Conservation (phyloP, 1,139 yeast genomes). For the Lodderomyces margitis region DNA sequence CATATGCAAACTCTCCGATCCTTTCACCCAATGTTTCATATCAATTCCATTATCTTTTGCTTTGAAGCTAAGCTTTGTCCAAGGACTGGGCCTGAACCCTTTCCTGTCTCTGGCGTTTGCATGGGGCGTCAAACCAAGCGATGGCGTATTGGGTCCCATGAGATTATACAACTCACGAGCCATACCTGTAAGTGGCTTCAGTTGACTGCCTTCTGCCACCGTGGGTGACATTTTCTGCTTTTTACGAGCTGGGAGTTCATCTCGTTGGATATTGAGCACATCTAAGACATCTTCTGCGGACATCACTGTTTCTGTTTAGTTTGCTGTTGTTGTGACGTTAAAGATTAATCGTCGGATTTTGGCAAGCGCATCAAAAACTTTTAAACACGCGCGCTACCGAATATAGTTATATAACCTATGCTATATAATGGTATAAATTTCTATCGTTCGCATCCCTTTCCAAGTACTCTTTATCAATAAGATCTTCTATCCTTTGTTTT, state of each 20-base stretch:
- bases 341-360: neutral
- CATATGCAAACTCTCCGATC: slow-evolving; percentile 52
- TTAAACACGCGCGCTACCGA: slow-evolving; percentile 3
- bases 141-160: slow-evolving; percentile 91
- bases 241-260: slow-evolving; percentile 40
- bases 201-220: slow-evolving; percentile 21
- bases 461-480: slow-evolving; percentile 81
- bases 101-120: slow-evolving; percentile 63
- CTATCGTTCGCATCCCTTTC: slow-evolving; percentile 67
- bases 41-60: slow-evolving; percentile 44
- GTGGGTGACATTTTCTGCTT: slow-evolving; percentile 41
- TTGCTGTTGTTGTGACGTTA: neutral
- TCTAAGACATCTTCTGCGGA: slow-evolving; percentile 70
- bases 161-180: slow-evolving; percentile 86
- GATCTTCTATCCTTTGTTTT: slow-evolving; percentile 74
- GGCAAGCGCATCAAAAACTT: neutral
- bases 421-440: slow-evolving; percentile 69
- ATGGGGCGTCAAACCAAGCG: slow-evolving; percentile 59
- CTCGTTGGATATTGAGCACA: slow-evolving; percentile 65
- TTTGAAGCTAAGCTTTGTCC: slow-evolving; percentile 67
- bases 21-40: slow-evolving; percentile 89
- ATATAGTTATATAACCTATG: slow-evolving; percentile 23
- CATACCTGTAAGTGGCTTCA: slow-evolving; percentile 61
- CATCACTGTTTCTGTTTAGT: slow-evolving; percentile 25
- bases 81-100: slow-evolving; percentile 72